phyloP scores from a whole-genome alignment of 805 yeast species.

The Maudiozyma saulgeensis region DNA sequence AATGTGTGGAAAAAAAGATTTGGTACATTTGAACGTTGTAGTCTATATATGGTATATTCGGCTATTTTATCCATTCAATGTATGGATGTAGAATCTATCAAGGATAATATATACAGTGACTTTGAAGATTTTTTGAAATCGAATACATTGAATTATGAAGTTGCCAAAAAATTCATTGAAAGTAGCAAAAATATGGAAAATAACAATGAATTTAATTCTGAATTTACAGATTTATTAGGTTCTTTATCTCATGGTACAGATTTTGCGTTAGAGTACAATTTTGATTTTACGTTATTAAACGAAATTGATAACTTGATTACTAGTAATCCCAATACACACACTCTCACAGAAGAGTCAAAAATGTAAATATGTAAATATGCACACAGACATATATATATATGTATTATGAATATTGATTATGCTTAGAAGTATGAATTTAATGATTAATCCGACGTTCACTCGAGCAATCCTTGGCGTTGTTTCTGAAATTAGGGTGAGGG shows the following conservation, averaged over 20 bases:
- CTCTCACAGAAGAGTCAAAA: background rate
- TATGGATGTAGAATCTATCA: conserved; percentile 17
- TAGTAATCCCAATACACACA: background rate
- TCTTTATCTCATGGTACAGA: conserved; percentile 22
- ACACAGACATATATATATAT: background rate
- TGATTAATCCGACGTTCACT: too few species aligned
- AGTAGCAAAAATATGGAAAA: conserved; percentile 6
- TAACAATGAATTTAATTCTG: conserved; percentile 11
- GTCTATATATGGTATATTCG: conserved; percentile 22
- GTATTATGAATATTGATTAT: background rate
- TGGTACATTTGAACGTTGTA: conserved; percentile 17
- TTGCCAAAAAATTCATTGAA: conserved; percentile 22
- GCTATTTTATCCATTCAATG: conserved; percentile 23
- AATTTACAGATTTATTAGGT: conserved; percentile 20
- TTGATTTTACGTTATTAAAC: conserved; percentile 24
- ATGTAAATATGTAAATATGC: background rate
- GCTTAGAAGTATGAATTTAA: background rate
- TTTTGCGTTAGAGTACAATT: conserved; percentile 25
- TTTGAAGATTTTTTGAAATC: conserved; percentile 16
- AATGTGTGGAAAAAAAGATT: conserved; percentile 14
- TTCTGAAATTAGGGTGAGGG: too few species aligned
- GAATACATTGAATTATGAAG: conserved; percentile 19
- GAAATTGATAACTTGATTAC: conserved; percentile 24
- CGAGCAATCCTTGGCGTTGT: too few species aligned
- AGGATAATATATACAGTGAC: conserved; percentile 8